Evolutionary conservation across 495 filamentous ascomycete species (phyloP).

Genomic region (Hyaloscypha variabilis): DNA sequence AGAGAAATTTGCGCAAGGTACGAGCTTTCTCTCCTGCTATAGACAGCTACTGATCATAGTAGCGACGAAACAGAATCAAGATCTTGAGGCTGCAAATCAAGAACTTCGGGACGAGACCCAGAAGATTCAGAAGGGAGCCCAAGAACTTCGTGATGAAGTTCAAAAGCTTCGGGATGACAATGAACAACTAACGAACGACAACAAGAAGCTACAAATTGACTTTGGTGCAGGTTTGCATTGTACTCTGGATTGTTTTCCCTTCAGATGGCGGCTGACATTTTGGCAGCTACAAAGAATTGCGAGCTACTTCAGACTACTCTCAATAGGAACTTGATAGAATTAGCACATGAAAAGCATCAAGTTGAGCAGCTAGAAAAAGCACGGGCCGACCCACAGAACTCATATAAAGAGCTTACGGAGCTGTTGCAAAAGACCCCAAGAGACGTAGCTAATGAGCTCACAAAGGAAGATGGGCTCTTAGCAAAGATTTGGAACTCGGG

Average conservation of each 20-base stretch:
- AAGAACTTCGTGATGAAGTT: conserved; percentile 2
- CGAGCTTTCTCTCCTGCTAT: neutral
- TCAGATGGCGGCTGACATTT: neutral
- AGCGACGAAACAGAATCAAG: conserved; percentile 6
- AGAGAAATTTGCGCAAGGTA: neutral
- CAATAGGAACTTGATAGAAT: conserved; percentile 16
- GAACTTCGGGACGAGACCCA: neutral
- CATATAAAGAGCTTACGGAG: conserved; percentile 35
- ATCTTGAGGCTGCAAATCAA: neutral
- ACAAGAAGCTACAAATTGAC: neutral
- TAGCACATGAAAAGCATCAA: conserved; percentile 26
- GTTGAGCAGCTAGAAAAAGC: conserved; percentile 28
- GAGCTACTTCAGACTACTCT: conserved; percentile 15
- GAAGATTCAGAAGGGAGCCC: neutral
- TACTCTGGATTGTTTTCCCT: neutral
- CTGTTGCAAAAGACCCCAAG: conserved; percentile 19
- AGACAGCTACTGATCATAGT: neutral
- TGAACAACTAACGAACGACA: neutral
- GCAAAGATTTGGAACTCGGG: conserved; percentile 9
- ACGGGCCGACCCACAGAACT: conserved; percentile 27
- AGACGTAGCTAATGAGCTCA: conserved; percentile 16
- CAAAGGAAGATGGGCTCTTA: conserved; percentile 19
- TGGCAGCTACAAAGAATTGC: neutral
- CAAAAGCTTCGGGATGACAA: neutral
- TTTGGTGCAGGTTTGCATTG: neutral